Base-by-base conservation (phyloP, 1,139 yeast species). In the Sugiyamaella novakii region DNA sequence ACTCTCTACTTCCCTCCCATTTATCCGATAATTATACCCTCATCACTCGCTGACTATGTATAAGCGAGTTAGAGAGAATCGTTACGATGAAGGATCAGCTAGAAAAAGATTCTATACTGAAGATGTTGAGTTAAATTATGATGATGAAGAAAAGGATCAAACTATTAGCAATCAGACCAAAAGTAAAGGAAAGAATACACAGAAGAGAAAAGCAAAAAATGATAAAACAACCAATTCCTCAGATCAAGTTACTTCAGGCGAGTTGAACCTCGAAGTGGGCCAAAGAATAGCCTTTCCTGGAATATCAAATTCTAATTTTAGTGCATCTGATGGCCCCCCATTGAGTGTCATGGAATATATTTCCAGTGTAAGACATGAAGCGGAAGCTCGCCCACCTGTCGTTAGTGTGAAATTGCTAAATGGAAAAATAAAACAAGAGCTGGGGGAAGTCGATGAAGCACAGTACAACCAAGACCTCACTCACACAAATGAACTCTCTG, bases 311-410 rank as follows among this genome's bases (percentile, higher is more conserved):
- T 18, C 27, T 38, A 46, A 21, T 11, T 11, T 6, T 2, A 17
- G 5, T 11, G 21, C 27, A 7, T 5, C 8, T 11, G 42, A 22
- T 27, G 48, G 48, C 11, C 51, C 51, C 3, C 61, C 61, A 19
- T 25, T 57, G 34, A 54, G 52, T 34, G 64, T 54, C 1, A 31
- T 31, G 36, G 59, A 59, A 29, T 63, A 63, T 38, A 49, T 63
- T n/a, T 39, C 43, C 3, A 40, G 48, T 21, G 67, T 62, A 12
- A 50, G 59, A 25, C 37, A 42, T 21, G 66, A 63, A 46, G 65
- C 64, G 3, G 37, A 37, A 8, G 22, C 45, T 5, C 40, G 62
- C 19, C 62, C 63, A 1, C 24, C 51, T 2, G 45, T 54, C 27
- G 56, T 47, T n/a, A 36, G 41, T 38, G 39, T 34, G 24, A 25